A percentile compares a stretch with the other conserved stretches of the same genome.
Evolutionary conservation across 139 green algal species (phyloP).

Genomic region (Chlamydomonas sp.): DNA sequence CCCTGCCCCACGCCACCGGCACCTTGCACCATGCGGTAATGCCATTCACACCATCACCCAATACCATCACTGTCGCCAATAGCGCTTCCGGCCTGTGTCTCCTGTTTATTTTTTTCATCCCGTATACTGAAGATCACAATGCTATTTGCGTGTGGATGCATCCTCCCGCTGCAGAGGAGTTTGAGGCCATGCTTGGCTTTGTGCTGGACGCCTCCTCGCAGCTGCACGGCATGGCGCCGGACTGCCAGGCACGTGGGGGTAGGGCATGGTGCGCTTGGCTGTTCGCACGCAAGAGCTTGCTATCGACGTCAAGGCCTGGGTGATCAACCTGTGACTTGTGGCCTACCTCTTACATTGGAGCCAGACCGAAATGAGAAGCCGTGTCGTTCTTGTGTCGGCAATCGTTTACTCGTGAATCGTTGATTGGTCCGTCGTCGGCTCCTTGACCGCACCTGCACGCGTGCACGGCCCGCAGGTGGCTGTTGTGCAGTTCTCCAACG

Average conservation of each 20-base stretch:
- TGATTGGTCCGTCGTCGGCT: too few relatives aligned
- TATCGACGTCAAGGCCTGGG: neutral
- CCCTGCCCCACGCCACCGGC: conserved; percentile 52
- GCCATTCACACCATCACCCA: neutral
- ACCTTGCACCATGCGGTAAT: neutral
- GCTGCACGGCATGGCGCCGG: neutral
- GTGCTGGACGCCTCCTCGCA: conserved; percentile 5
- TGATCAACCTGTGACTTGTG: neutral
- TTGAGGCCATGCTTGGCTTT: conserved; percentile 45
- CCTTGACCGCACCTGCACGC: neutral
- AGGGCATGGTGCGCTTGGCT: too few relatives aligned
- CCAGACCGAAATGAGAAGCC: neutral
- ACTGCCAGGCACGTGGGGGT: neutral
- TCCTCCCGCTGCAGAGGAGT: conserved; percentile 45
- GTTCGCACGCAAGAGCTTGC: neutral
- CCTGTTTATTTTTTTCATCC: neutral
- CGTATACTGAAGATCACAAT: neutral
- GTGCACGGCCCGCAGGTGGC: conserved; percentile 45
- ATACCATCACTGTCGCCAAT: neutral
- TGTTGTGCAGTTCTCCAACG: conserved; percentile 80
- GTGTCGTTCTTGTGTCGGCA: neutral
- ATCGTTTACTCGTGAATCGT: neutral
- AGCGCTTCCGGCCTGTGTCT: neutral
- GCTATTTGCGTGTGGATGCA: neutral
- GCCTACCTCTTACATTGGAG: neutral